phyloP scores from a whole-genome alignment of 139 green algal species.

The Asterochloris erici region DNA sequence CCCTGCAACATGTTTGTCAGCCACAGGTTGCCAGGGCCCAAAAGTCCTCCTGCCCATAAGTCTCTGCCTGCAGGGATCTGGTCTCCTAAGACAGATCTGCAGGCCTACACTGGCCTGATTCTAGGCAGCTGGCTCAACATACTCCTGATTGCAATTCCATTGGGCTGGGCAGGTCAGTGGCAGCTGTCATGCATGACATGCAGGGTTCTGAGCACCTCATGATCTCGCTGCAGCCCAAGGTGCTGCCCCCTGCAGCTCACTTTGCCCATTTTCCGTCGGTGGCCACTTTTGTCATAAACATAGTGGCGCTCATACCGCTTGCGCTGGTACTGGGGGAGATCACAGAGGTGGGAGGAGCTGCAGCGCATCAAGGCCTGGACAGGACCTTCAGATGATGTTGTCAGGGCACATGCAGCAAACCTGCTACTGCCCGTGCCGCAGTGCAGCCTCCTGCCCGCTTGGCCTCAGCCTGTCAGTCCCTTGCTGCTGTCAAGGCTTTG shows the following conservation, averaged over 20 bases:
- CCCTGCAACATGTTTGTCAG: too few relatives aligned
- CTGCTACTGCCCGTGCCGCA: too few relatives aligned
- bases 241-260: background rate
- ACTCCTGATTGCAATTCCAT: slow-evolving; percentile 58
- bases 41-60: too few relatives aligned
- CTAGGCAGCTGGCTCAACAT: slow-evolving; percentile 57
- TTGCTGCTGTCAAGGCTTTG: too few relatives aligned
- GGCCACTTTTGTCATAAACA: slow-evolving; percentile 43
- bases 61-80: too few relatives aligned
- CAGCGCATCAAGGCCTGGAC: too few relatives aligned
- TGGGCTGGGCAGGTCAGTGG: slow-evolving; percentile 46
- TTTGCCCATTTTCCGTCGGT: background rate
- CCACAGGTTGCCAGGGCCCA: too few relatives aligned
- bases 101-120: slow-evolving; percentile 44
- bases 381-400: too few relatives aligned
- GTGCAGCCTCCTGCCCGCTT: too few relatives aligned
- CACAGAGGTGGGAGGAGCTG: slow-evolving; percentile 60
- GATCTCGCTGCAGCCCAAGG: background rate
- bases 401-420: too few relatives aligned
- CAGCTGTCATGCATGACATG: background rate
- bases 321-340: slow-evolving; percentile 84
- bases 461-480: too few relatives aligned
- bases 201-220: background rate
- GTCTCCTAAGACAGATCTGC: slow-evolving; percentile 18
- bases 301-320: slow-evolving; percentile 73